Base-by-base conservation (phyloP, 805 yeast species). In the Starmera quercuum region DNA sequence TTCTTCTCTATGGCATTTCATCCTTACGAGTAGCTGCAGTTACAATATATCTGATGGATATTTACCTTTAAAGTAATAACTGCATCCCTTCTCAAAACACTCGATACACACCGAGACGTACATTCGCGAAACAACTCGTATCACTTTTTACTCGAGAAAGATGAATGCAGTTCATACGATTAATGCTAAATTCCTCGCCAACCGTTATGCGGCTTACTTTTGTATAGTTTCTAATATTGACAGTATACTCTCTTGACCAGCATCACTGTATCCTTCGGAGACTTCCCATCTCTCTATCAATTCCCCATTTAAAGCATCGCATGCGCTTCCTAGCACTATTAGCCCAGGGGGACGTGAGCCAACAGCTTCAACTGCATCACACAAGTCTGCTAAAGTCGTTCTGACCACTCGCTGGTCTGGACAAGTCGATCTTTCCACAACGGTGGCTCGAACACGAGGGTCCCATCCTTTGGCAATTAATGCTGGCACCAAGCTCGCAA, bases 311-410 rank as follows among this genome's bases (percentile, higher is more conserved):
- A 64, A 41, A 0, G 76, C 78, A 9, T 68, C 68, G 45, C 96
- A 88, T 0, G 90, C 80, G 41, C 70, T 65, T 0, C 97, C 97
- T 1, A 85, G 72, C 3, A 90, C 80, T 27, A 90, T 63, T 34
- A 90, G 62, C 0, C 97, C 97, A 0, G 97, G 97, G 0, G 97
- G 97, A 41, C 95, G 66, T 10, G 92, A 78, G 0, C 95, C 97
- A 29, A 75, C 71, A 20, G 73, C 73, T 41, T 80, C 80, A 2
- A 86, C 73, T 1, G 92, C 94, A 28, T 68, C 77, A 0, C 81
- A 80, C 2, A 86, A 74, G 41, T 80, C 60, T 33, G 66, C 65
- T 29, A 90, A 59, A 0, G 75, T 70, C 0, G 96, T 83, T 41
- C 95, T 64, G 4, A 87, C 75, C 5, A 88, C 70, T 36, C 97